Evolutionary conservation across 139 green algal species (phyloP).

Genomic region (Axilococcus clingmanii): DNA sequence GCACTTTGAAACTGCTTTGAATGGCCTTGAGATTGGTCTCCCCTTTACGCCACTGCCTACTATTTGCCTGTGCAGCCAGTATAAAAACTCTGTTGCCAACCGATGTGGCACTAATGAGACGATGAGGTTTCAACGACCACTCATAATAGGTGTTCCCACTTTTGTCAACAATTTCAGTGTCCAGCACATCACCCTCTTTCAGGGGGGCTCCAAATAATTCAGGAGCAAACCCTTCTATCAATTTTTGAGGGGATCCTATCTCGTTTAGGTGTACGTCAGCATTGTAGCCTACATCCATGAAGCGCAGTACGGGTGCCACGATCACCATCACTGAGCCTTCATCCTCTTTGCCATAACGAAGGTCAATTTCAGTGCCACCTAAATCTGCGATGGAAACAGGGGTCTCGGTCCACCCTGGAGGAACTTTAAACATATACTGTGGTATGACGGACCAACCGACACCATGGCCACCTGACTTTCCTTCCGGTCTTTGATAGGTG

Average conservation of each 20-base stretch:
- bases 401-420: constrained; percentile 65
- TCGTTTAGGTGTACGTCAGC: constrained; percentile 49
- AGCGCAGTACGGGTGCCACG: constrained; percentile 83
- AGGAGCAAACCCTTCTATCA: constrained; percentile 80
- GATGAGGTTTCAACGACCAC: constrained; percentile 52
- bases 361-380: constrained; percentile 87
- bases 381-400: constrained; percentile 95
- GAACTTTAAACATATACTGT: constrained; percentile 75
- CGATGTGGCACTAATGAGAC: constrained; percentile 53
- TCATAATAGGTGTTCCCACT: constrained; percentile 55
- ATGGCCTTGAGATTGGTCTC: constrained; percentile 23
- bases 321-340: constrained; percentile 71
- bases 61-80: constrained; percentile 41
- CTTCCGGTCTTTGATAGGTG: constrained; percentile 70
- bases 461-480: constrained; percentile 69
- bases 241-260: constrained; percentile 52
- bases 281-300: constrained; percentile 49
- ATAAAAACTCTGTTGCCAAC: constrained; percentile 75
- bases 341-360: constrained; percentile 21
- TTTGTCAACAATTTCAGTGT: constrained; percentile 23
- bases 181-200: constrained; percentile 28
- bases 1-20: constrained; percentile 33
- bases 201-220: constrained; percentile 76
- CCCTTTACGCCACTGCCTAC: constrained; percentile 54
- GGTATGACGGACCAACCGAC: constrained; percentile 90